Evolutionary conservation across 306 rosid genomes (phyloP).

Genomic region (barrel medic (Medicago truncatula)): MtrunA17r5.0-ANR NC_053045.1:42043501-42044000

Average conservation of each 20-base stretch:
- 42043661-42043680: conserved; percentile 21
- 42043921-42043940: conserved; percentile 62
- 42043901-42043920: conserved; percentile 63
- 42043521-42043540: background rate
- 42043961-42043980: conserved; percentile 60
- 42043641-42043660: conserved; percentile 8
- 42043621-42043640: conserved; percentile 2
- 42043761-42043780: background rate
- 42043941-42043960: conserved; percentile 65
- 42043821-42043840: conserved; percentile 20
- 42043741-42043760: background rate
- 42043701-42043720: conserved; percentile 4
- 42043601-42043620: background rate
- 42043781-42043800: background rate
- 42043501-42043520: background rate
- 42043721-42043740: background rate
- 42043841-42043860: conserved; percentile 80
- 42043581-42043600: conserved; percentile 15
- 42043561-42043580: background rate
- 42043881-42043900: conserved; percentile 68
- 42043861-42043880: conserved; percentile 69
- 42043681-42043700: background rate
- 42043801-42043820: conserved; percentile 4
- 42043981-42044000: conserved; percentile 62
- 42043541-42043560: conserved; percentile 33